Evolutionary conservation across 768 basidiomycete species (phyloP).

Genomic region (Clitopilus passeckerianus): DNA sequence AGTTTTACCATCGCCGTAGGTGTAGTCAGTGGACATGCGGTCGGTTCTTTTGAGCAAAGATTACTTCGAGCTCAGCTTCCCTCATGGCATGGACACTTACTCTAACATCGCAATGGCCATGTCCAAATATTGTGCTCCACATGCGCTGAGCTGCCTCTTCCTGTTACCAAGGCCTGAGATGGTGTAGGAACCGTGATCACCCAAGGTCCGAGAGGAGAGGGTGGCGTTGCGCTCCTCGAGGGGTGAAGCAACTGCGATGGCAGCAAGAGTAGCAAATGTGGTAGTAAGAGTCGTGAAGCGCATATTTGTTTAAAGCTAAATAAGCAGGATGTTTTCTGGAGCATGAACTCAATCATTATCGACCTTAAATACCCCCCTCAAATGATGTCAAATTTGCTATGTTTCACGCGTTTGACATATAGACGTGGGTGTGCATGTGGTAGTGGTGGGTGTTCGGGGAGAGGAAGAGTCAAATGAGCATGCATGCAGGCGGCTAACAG

Average conservation of each 20-base stretch:
- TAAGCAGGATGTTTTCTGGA: neutral
- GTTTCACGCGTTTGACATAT: neutral
- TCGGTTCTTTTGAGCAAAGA: constrained; percentile 1
- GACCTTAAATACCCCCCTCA: neutral
- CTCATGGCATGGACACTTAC: neutral
- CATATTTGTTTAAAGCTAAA: neutral
- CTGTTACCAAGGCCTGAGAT: constrained; percentile 6
- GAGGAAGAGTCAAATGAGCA: neutral
- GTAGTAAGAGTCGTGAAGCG: neutral
- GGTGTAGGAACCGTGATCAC: constrained; percentile 6
- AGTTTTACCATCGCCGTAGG: constrained; percentile 8
- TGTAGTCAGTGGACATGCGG: constrained; percentile 6
- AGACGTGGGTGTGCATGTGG: neutral
- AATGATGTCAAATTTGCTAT: neutral
- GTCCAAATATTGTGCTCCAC: constrained; percentile 7
- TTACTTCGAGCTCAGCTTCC: neutral
- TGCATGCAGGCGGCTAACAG: neutral
- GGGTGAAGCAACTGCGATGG: neutral
- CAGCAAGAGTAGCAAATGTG: neutral
- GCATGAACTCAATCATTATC: neutral
- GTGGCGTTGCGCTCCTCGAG: neutral
- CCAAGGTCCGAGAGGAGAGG: neutral
- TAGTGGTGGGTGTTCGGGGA: neutral
- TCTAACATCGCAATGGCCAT: constrained; percentile 10
- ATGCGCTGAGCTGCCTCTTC: constrained; percentile 8